Base-by-base conservation (phyloP, 345 rosid genomes). In the Durio zibethinus region DNA sequence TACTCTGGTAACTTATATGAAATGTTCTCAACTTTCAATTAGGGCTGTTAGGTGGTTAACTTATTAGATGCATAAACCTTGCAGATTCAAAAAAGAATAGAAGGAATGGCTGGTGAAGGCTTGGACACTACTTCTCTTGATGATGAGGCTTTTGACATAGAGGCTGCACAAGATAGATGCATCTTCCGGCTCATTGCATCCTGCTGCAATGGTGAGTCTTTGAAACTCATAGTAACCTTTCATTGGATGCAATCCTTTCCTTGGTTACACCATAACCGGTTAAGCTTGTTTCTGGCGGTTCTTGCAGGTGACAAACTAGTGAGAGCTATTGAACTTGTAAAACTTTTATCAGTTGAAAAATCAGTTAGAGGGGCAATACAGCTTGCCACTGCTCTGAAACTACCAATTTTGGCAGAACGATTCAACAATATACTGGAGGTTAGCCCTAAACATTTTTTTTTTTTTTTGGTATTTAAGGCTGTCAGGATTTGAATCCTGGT, bases 131-230 rank as follows among this genome's bases (percentile, higher is more conserved):
- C 81, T 67, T 73, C 83, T 36, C 91, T 93, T 31, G 98, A 91
- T 72, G 94, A 96, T n/a, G 93, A 90, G 69, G 94, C 94, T 83
- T 96, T 92, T 71, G 86, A 83, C 72, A 61, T 82, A 21, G 95
- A 92, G 84, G 90, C 92, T 40, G 90, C 97, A 80, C 99, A 91
- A 86, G 99, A 96, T 82, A 88, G 84, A 87, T 93, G 98, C 83
- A 93, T 96, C 74, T 82, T 96, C 81, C 82, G 90, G 84, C 95
- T 96, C 75, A 90, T 93, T 67, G 97, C 93, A 47, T 87, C 97
- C n/a, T 93, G 99, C 78, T 96, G 99, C 83, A 89, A 86, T 69
- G 84, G 99, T 96, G 81, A 92, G 93, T 85, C 54, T 73, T 52
- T 78, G 62, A 3, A 56, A 38, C 43, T 72, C 57, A 63, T 50